phyloP scores from a whole-genome alignment of 2,329 filamentous ascomycete genomes.

The Aaosphaeria arxii region DNA sequence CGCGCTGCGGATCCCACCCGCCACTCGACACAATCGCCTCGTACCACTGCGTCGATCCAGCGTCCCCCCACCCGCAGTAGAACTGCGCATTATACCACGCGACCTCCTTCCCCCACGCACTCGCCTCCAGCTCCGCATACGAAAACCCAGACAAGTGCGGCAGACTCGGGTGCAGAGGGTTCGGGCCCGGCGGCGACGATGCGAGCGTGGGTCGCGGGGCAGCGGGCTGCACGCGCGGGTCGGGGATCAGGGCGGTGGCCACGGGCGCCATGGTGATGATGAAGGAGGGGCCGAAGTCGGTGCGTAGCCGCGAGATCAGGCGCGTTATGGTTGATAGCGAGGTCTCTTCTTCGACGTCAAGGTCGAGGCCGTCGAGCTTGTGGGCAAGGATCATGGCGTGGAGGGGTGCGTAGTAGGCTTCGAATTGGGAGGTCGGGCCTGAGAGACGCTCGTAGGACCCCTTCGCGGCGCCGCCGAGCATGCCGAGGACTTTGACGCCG shows the following conservation, averaged over 20 bases:
- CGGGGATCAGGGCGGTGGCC: slow-evolving; percentile 65
- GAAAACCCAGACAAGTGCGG: slow-evolving; percentile 76
- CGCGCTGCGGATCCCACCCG: slow-evolving; percentile 70
- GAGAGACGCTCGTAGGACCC: slow-evolving; percentile 62
- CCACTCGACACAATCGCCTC: slow-evolving; percentile 51
- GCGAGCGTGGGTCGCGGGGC: slow-evolving; percentile 21
- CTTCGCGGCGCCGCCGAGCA: slow-evolving; percentile 81
- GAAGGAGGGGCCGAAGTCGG: slow-evolving; percentile 68
- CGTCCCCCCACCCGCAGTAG: slow-evolving; percentile 84
- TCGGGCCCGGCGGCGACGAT: slow-evolving; percentile 25
- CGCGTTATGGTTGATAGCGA: slow-evolving; percentile 61
- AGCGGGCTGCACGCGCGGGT: slow-evolving; percentile 30
- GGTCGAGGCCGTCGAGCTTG: slow-evolving; percentile 39
- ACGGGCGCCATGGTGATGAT: slow-evolving; percentile 81
- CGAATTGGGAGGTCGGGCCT: slow-evolving; percentile 54
- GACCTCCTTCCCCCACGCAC: slow-evolving; percentile 49
- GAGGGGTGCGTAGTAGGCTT: slow-evolving; percentile 70
- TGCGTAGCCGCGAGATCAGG: slow-evolving; percentile 47
- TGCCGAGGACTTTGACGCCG: slow-evolving; percentile 77
- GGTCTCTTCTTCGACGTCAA: slow-evolving; percentile 65
- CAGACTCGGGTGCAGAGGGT: slow-evolving; percentile 32
- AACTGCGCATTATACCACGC: slow-evolving; percentile 91
- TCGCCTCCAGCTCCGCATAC: slow-evolving; percentile 68
- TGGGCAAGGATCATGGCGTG: slow-evolving; percentile 61
- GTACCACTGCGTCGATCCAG: slow-evolving; percentile 50